A percentile compares a stretch with the other conserved stretches of the same genome.
Conservation (phyloP, 257 asterid genomes). For the Coffea eugenioides region DNA sequence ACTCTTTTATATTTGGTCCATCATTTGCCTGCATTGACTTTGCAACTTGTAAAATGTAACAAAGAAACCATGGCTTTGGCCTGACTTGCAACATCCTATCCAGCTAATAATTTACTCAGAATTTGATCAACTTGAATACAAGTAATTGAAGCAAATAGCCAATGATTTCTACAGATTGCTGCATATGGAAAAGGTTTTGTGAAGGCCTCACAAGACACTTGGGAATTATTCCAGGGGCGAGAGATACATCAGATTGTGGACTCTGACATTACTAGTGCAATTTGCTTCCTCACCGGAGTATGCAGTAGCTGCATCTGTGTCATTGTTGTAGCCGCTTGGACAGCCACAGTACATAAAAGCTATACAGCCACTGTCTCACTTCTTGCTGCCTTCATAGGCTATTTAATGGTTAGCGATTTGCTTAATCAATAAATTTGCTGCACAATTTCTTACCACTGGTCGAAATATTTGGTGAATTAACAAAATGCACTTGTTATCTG, state of each 20-base stretch:
- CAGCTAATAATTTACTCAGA: background rate
- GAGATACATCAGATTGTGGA: conserved; percentile 81
- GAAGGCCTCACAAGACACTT: conserved; percentile 85
- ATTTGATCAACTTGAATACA: background rate
- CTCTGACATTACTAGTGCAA: conserved; percentile 85
- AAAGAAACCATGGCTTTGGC: conserved; percentile 3
- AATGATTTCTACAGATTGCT: conserved; percentile 59
- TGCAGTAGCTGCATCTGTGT: conserved; percentile 91
- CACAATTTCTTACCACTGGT: background rate
- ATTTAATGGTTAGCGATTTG: conserved; percentile 58
- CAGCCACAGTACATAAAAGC: conserved; percentile 57
- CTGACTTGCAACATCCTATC: background rate
- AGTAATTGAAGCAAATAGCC: background rate
- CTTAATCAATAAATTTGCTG: conserved; percentile 17
- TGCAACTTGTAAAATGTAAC: background rate
- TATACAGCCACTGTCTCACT: conserved; percentile 70
- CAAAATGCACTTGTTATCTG: conserved; percentile 12
- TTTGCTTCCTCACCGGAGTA: conserved; percentile 89
- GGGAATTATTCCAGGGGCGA: conserved; percentile 80
- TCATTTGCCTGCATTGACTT: conserved; percentile 7
- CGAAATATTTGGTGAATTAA: conserved; percentile 3
- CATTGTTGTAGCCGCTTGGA: conserved; percentile 83
- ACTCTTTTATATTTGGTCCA: background rate
- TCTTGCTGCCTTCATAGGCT: conserved; percentile 82
- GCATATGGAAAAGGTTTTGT: conserved; percentile 87